Evolutionary conservation across 2,329 filamentous ascomycete species (phyloP), one percentile per base, ranked within the genome.

Genomic region (Gliomastix tumulicola): DNA sequence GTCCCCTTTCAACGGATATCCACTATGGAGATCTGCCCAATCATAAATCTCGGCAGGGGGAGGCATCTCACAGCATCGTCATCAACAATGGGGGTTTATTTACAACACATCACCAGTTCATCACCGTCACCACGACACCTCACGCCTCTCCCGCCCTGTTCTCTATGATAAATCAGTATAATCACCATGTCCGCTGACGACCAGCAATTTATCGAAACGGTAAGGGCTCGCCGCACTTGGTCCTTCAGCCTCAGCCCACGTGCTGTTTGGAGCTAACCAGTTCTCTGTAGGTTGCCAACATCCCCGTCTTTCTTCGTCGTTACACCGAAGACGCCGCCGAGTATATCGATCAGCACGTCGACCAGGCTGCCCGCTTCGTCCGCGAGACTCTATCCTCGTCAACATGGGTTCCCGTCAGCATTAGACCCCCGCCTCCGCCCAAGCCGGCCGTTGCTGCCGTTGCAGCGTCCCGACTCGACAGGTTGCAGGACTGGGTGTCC

Each of bases 281-380:
- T 36, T 23, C 23, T 12, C 37, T 34, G 39, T 46, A 78, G 73
- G 59, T 78, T 45, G 67, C 69, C 44, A 68, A 63, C 45, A 59
- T 76, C 39, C 65, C 69, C 42, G 62, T 76, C 60, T 79, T 89
- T 51, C 69, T 90, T 55, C 76, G 75, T 43, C 71, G 69, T 44
- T 88, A 88, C 59, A 81, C 83, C 13, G 69, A 72, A 48, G 74
- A 85, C 36, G 73, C 90, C 42, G 87, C 87, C 55, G 82, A 88
- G 45, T 83, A 82, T 47, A 77, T 94, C 56, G 87, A 96, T 61
- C 71, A 74, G 40, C 79, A 88, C 54, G 82, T 95, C 59, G 87
- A 95, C 51, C 70, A 74, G 41, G 79, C 87, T 31, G 85, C 88
- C 37, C 68, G 71, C 23, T 69, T 74, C 25, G 68, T 96, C 32